These are phyloP conservation scores for Mediolabrus comicus DNA, from an alignment of 108 stramenopile species.

Conservation along the genomic window DNA sequence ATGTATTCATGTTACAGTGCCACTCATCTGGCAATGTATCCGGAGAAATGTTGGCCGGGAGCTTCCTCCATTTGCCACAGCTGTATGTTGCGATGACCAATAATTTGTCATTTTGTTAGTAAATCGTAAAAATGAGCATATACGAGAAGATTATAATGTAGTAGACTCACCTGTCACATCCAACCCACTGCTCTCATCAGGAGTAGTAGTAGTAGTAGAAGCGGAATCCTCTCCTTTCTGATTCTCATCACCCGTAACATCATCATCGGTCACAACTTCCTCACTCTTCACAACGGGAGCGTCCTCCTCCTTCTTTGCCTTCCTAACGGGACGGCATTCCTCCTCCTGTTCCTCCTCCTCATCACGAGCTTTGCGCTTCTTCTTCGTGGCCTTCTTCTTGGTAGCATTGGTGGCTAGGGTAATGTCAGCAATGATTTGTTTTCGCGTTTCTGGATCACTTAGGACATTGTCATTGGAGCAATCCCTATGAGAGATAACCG, in stretches of 20 bases:
- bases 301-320: background rate
- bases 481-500: background rate
- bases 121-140: background rate
- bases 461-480: background rate
- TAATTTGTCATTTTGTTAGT: background rate
- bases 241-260: background rate
- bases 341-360: background rate
- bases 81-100: too few relatives aligned
- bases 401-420: background rate
- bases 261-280: background rate
- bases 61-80: conserved; percentile 7
- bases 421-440: background rate
- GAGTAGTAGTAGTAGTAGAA: background rate
- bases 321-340: background rate
- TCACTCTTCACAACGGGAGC: conserved; percentile 1
- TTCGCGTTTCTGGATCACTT: background rate
- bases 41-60: background rate
- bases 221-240: background rate
- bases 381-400: conserved; percentile 3
- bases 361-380: background rate
- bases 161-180: conserved; percentile 1
- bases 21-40: background rate
- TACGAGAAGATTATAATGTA: background rate
- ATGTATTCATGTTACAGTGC: background rate
- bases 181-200: conserved; percentile 14